phyloP scores from a whole-genome alignment of 768 basidiomycete species.

The Lentinula boryana region DNA sequence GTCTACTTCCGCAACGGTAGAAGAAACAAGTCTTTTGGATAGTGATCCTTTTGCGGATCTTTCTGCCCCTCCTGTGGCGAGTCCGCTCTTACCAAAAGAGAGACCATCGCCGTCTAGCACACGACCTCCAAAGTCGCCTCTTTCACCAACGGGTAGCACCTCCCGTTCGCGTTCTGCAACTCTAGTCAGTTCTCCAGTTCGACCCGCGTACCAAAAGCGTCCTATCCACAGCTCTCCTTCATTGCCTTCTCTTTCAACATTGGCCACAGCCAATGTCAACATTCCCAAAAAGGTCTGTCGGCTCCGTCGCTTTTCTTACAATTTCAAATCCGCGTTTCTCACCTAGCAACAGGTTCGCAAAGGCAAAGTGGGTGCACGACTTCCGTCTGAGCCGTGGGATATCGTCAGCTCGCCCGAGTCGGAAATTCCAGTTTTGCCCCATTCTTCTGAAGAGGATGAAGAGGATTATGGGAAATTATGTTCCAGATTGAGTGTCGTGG shows the following conservation, averaged over 20 bases:
- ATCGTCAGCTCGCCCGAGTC: constrained; percentile 8
- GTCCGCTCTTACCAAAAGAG: constrained; percentile 9
- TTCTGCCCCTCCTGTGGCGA: constrained; percentile 17
- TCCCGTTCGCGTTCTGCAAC: constrained; percentile 9
- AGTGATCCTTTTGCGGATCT: constrained; percentile 74
- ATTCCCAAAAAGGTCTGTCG: constrained; percentile 38
- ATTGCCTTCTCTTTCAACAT: constrained; percentile 42
- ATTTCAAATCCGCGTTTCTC: constrained; percentile 2
- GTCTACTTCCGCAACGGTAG: constrained; percentile 2
- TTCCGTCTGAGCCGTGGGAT: constrained; percentile 54
- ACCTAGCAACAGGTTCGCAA: constrained; percentile 33
- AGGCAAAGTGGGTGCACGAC: constrained; percentile 44
- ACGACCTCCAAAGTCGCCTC: constrained; percentile 8
- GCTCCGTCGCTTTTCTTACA: neutral
- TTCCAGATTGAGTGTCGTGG: neutral
- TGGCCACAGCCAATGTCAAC: constrained; percentile 43
- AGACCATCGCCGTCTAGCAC: constrained; percentile 8
- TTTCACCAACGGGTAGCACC: constrained; percentile 8
- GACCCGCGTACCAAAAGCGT: constrained; percentile 39
- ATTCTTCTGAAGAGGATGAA: constrained; percentile 13
- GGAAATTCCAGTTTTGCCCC: constrained; percentile 1
- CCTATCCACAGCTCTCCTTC: constrained; percentile 45
- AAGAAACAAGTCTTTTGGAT: constrained; percentile 43
- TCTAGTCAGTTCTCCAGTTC: constrained; percentile 13
- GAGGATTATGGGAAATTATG: neutral